These are phyloP conservation scores for Basidiobolus meristosporus DNA, from an alignment of 371 early-diverging fungal genomes.

Conservation along the genomic window DNA sequence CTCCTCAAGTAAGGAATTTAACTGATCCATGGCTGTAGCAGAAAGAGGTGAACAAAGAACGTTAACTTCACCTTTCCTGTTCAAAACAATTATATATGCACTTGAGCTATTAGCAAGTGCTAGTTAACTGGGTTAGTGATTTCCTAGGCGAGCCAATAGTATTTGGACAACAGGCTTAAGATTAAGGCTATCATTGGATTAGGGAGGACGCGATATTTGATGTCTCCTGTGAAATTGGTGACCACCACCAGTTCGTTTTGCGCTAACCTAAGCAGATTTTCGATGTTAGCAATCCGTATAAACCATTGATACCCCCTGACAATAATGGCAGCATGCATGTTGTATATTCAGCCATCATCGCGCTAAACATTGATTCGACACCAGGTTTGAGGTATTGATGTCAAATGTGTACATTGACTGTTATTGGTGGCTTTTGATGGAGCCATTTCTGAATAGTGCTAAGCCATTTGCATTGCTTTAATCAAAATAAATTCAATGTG, in stretches of 20 bases:
- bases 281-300: not conserved
- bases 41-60: slow-evolving; percentile 1
- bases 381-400: not conserved
- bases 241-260: not conserved
- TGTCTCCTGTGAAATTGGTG: not conserved
- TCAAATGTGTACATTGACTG: not conserved
- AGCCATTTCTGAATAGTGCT: not conserved
- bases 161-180: too few relatives aligned
- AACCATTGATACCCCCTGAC: not conserved
- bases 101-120: too few relatives aligned
- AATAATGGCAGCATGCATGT: not conserved
- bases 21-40: slow-evolving; percentile 10
- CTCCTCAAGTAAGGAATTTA: slow-evolving; percentile 32
- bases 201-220: too few relatives aligned
- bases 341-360: not conserved
- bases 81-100: too few relatives aligned
- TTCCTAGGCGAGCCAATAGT: too few relatives aligned
- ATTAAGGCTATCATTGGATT: too few relatives aligned
- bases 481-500: not conserved
- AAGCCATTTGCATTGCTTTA: not conserved
- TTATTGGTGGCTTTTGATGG: not conserved
- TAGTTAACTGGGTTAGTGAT: too few relatives aligned
- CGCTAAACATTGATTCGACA: not conserved
- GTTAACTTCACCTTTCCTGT: too few relatives aligned
- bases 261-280: not conserved